Evolutionary conservation across 2,329 filamentous ascomycete species (phyloP), one percentile per base, ranked within the genome.

Genomic region (Ceratocystis huliohia): DNA sequence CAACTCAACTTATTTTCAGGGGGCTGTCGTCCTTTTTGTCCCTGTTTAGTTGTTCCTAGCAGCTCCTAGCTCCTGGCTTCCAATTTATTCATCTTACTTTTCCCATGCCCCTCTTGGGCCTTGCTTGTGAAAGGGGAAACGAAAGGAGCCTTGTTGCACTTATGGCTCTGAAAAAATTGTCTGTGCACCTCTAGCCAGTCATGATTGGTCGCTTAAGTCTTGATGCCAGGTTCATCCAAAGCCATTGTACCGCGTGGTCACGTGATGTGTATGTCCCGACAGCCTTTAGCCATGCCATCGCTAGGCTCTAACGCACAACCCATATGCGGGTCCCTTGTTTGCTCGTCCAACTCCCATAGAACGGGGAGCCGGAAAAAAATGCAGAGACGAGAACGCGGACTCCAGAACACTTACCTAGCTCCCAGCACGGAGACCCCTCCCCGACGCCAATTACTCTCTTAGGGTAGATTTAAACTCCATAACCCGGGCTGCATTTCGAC

Each of bases 21-120:
- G 56, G 56, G 37, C 13, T 37, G 56, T 20, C 56, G 30, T 59
- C 28, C 56, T 59, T 59, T 59, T 30, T n/a, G 28, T 33, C 75
- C 28, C 74, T 78, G 33, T 76, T 78, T 61, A 75, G 76, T 71
- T 78, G 78, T 68, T 5, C 48, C 48, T 53, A 53, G 15, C 48
- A 75, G 76, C 1, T 69, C 81, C 59, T 79, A 65, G 77, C 78
- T 59, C 76, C 78, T 65, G 78, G 79, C 69, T 73, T 80, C 66
- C 45, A 67, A 45, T 46, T 64, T 17, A 50, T 45, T 63, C 46
- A 57, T 33, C 45, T 57, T n/a, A 66, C 37, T 57, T 66, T 7
- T 13, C 6, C 25, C 63, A 22, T 33, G 33, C 28, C 30, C 61
- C 53, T 57, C 28, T 30, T 37, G 25, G 28, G 56, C 56, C 30